Base-by-base conservation (phyloP, 225 moss, liverwort and hornwort species). In the Rhytidiadelphus loreus region DNA sequence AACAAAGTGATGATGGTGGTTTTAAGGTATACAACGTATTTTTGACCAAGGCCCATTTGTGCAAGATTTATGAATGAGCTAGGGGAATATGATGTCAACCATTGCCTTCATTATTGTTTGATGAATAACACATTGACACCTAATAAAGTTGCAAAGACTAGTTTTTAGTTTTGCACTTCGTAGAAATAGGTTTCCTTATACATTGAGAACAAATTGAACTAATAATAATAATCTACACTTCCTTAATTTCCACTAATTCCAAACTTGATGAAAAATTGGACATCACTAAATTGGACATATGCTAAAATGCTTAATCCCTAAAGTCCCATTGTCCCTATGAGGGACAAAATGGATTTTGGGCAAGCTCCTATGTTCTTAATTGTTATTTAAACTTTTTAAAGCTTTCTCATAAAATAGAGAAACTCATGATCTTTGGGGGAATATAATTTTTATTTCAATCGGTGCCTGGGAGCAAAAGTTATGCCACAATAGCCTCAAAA, bases 31-130 rank as follows among this genome's bases (percentile, higher is more conserved):
- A 30, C 7, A 2, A 30, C 12, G 0, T 74, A 0, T 32, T 32
- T 74, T 0, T 0, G 0, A 48, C 74, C 0, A 74, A 0, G 9
- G 32, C 6, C 18, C 29, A 73, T 46, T 18, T 73, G 10, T 6
- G 0, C 17, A 50, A 50, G 4, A 74, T 30, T 50, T 20, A 32
- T 20, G 12, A 74, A 48, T 20, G 4, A 46, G 46, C 46, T 46
- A 30, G 1, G 2, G 0, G 2, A 48, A 32, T 11, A 30, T 29
- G 6, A 19, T 74, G 18, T 48, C 19, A 11, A 30, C 17, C 4
- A 73, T 0, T 4, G 12, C 29, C 29, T 48, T 19, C 7, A 32
- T 32, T 7, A 12, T 20, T 8, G 4, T 48, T 2, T 48, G 4
- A 48, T 0, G 2, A 30, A 20, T 32, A 32, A 32, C 1, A 19